Evolutionary conservation across 1,284 basidiomycete species (phyloP).

Genomic region (Xerocomus nothofagi): DNA sequence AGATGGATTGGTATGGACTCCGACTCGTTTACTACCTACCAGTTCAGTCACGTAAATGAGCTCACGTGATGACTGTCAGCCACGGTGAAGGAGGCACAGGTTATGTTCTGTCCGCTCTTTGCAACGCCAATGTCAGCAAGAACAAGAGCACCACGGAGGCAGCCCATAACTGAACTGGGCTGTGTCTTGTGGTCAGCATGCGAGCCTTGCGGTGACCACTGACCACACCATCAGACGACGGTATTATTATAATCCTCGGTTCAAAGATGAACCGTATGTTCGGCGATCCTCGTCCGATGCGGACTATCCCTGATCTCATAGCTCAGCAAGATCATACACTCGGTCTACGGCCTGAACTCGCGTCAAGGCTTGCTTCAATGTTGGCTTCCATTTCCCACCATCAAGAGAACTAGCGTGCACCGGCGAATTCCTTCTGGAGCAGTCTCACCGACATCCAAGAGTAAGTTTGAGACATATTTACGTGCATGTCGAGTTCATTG

Average conservation of each 20-base stretch:
- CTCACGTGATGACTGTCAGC: too few relatives aligned
- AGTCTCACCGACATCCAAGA: not conserved
- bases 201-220: not conserved
- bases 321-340: not conserved
- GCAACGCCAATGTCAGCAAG: not conserved
- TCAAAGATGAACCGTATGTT: conserved; percentile 18
- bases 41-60: too few relatives aligned
- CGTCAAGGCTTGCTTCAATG: conserved; percentile 1
- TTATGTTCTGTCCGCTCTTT: too few relatives aligned
- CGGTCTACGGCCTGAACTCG: not conserved
- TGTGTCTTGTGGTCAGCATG: not conserved
- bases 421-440: not conserved
- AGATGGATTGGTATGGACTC: too few relatives aligned
- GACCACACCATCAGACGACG: not conserved
- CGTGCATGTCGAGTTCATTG: not conserved
- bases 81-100: too few relatives aligned
- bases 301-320: not conserved
- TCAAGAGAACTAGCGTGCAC: not conserved
- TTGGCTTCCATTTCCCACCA: conserved; percentile 2
- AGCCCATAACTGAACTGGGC: not conserved
- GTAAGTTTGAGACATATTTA: not conserved
- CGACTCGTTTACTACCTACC: too few relatives aligned
- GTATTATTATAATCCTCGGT: conserved; percentile 3
- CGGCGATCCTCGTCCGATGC: conserved; percentile 11
- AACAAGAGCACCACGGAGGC: not conserved